phyloP scores from a whole-genome alignment of 2,329 filamentous ascomycete species.

The Penicillium polonicum region DNA sequence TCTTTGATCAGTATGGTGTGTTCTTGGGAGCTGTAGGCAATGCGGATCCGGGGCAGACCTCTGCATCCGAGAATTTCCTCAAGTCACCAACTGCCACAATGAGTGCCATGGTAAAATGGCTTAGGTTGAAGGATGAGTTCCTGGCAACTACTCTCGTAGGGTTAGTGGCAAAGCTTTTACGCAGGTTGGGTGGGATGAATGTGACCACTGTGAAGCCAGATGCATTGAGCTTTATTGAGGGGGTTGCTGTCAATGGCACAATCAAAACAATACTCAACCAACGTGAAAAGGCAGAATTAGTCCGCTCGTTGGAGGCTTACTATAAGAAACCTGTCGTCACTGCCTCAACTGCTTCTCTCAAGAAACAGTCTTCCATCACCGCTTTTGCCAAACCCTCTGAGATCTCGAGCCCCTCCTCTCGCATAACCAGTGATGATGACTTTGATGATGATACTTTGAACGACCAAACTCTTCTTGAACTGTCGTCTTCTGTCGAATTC shows the following conservation, averaged over 20 bases:
- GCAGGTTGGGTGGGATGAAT: constrained; percentile 72
- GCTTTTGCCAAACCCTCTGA: constrained; percentile 40
- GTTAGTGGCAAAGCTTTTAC: constrained; percentile 79
- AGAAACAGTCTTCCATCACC: constrained; percentile 46
- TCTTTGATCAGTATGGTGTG: constrained; percentile 82
- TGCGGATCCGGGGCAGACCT: constrained; percentile 41
- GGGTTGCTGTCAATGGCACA: constrained; percentile 53
- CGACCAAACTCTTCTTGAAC: constrained; percentile 42
- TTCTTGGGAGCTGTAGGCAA: constrained; percentile 68
- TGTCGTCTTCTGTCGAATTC: constrained; percentile 44
- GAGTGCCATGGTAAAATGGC: constrained; percentile 76
- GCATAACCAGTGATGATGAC: constrained; percentile 38
- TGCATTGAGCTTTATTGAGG: constrained; percentile 61
- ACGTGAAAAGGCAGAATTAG: constrained; percentile 81
- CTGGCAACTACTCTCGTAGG: constrained; percentile 78
- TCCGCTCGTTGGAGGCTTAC: constrained; percentile 58
- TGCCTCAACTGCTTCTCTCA: constrained; percentile 41
- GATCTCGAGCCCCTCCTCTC: constrained; percentile 36
- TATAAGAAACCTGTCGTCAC: constrained; percentile 47
- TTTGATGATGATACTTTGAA: constrained; percentile 40
- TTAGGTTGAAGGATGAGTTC: constrained; percentile 84
- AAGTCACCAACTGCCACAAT: constrained; percentile 64
- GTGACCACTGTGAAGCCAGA: constrained; percentile 66
- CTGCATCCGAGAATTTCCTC: constrained; percentile 56
- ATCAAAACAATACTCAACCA: constrained; percentile 76